A percentile compares a stretch with the other conserved stretches of the same genome.
Evolutionary conservation across 2,329 filamentous ascomycete species (phyloP).

Genomic region (Fusarium algeriense): DNA sequence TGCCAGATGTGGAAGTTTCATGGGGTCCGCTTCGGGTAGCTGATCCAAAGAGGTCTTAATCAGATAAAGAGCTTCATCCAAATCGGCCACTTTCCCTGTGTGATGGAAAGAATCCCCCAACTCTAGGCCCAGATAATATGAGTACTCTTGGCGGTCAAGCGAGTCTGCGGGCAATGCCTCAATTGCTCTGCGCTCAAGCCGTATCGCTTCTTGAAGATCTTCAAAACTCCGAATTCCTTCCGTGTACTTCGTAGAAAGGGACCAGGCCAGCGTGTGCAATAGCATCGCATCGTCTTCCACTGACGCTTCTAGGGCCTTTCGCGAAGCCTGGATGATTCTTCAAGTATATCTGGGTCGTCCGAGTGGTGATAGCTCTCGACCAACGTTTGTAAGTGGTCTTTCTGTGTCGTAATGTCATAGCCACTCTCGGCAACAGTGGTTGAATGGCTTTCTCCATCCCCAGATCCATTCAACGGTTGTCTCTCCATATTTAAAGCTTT

Average conservation of each 20-base stretch:
- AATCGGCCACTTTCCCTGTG: background rate
- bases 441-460: rapidly evolving
- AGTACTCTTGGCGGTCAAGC: background rate
- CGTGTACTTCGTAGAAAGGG: background rate
- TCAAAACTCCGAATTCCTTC: rapidly evolving
- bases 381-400: rapidly evolving
- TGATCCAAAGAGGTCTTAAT: background rate
- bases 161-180: background rate
- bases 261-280: background rate
- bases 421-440: too few relatives aligned
- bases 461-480: rapidly evolving
- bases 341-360: background rate
- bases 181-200: background rate
- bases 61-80: background rate
- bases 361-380: background rate
- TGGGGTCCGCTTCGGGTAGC: rapidly evolving
- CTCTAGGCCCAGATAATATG: background rate
- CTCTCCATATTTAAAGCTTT: background rate
- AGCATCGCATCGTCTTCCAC: background rate
- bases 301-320: rapidly evolving
- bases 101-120: background rate
- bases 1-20: rapidly evolving
- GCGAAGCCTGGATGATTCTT: background rate
- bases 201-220: background rate
- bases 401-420: rapidly evolving